Evolutionary conservation across 495 filamentous ascomycete genomes (phyloP).

Genomic region (Pseudomonodictys pantanalensis): DNA sequence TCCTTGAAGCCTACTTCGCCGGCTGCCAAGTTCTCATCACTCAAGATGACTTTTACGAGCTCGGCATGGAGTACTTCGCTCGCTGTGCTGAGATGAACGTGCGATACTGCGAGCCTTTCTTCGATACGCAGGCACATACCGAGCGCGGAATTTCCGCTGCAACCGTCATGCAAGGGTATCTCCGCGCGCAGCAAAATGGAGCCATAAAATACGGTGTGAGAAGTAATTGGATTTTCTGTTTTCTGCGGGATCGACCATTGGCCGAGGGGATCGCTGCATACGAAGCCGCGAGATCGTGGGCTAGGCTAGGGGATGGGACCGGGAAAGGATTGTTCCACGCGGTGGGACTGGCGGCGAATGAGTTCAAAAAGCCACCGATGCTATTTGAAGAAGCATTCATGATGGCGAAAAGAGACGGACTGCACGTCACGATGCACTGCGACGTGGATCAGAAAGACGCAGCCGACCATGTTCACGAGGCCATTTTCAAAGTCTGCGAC

Average conservation of each 20-base stretch:
- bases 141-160: constrained; percentile 39
- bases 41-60: constrained; percentile 46
- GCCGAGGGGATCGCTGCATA: not conserved
- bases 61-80: constrained; percentile 43
- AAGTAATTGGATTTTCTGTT: constrained; percentile 45
- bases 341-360: constrained; percentile 47
- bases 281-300: not conserved
- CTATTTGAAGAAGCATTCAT: constrained; percentile 43
- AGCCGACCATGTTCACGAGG: constrained; percentile 41
- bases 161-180: constrained; percentile 42
- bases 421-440: constrained; percentile 47
- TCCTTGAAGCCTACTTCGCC: constrained; percentile 46
- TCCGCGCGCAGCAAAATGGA: constrained; percentile 41
- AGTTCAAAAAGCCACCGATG: constrained; percentile 43
- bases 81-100: constrained; percentile 43
- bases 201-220: constrained; percentile 34
- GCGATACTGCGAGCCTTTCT: constrained; percentile 47
- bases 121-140: constrained; percentile 48
- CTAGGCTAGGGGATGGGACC: not conserved
- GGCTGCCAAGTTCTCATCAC: constrained; percentile 44
- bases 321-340: not conserved
- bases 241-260: constrained; percentile 39
- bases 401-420: constrained; percentile 41
- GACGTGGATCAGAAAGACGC: constrained; percentile 47
- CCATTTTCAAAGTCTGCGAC: constrained; percentile 35